These are phyloP conservation scores for Eimeria tenella DNA, from an alignment of 169 alveolate species.

Conservation along the genomic window DNA sequence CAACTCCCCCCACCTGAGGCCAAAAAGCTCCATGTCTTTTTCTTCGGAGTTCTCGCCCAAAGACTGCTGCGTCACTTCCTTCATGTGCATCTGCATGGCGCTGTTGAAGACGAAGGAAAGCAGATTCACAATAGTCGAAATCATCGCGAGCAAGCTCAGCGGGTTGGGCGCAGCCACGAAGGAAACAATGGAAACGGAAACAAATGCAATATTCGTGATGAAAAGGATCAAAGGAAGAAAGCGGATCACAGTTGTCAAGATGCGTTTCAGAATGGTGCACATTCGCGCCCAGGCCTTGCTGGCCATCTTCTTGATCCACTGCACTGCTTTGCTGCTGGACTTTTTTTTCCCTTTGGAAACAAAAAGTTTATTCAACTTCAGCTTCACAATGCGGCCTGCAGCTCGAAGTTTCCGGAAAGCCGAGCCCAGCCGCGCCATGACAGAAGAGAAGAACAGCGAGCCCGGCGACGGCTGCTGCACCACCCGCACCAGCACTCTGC, in stretches of 20 bases:
- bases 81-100: slow-evolving; percentile 8
- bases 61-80: background rate
- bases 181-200: background rate
- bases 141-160: background rate
- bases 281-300: slow-evolving; percentile 21
- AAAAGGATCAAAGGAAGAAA: slow-evolving; percentile 10
- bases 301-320: slow-evolving; percentile 18
- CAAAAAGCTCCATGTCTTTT: slow-evolving; percentile 21
- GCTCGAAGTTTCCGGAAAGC: slow-evolving; percentile 14
- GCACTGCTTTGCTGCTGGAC: background rate
- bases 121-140: background rate
- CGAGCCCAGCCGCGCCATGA: slow-evolving; percentile 15
- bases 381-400: background rate
- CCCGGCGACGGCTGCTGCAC: slow-evolving; percentile 21
- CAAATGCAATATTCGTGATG: background rate
- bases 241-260: background rate
- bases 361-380: background rate
- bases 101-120: slow-evolving; percentile 22
- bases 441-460: background rate
- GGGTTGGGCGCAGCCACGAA: slow-evolving; percentile 41
- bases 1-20: slow-evolving; percentile 33
- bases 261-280: background rate
- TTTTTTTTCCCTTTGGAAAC: background rate
- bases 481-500: slow-evolving; percentile 25
- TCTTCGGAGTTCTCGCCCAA: background rate